Conservation (phyloP, 2,329 filamentous ascomycete species). For the Trichoderma koningiopsis region DNA sequence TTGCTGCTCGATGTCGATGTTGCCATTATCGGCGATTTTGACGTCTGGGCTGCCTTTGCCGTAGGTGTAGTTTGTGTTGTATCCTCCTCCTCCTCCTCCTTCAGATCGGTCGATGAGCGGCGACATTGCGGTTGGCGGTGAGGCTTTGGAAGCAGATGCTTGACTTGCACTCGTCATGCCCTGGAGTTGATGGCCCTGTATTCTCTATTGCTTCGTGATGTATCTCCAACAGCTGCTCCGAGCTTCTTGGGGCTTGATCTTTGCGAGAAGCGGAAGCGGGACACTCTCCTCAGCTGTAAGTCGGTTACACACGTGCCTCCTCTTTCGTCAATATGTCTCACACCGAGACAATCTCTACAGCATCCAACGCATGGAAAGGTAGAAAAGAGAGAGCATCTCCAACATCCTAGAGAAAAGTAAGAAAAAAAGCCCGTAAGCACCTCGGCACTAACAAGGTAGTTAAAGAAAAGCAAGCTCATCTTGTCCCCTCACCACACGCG, state of each 20-base stretch:
- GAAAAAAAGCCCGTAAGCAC: background rate
- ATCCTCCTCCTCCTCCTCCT: conserved; percentile 3
- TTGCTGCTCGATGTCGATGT: conserved; percentile 10
- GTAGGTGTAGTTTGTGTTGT: conserved; percentile 16
- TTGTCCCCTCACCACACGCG: background rate
- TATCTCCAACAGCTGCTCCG: background rate
- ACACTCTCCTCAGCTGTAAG: background rate
- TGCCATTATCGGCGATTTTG: background rate
- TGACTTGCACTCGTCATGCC: conserved; percentile 8
- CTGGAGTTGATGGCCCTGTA: background rate
- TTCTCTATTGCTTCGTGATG: background rate
- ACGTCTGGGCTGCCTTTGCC: background rate
- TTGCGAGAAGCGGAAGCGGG: background rate
- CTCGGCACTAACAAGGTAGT: background rate
- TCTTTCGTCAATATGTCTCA: background rate
- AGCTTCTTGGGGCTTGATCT: background rate
- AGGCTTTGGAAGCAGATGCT: conserved; percentile 51
- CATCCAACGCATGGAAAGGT: background rate
- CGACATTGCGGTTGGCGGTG: conserved; percentile 15
- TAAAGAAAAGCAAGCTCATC: background rate
- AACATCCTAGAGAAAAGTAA: background rate
- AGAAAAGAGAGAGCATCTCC: background rate
- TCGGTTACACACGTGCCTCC: background rate
- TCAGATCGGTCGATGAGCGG: conserved; percentile 20
- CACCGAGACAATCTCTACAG: background rate